Conservation (phyloP, 805 yeast species). For the Clavispora asparagi region DNA sequence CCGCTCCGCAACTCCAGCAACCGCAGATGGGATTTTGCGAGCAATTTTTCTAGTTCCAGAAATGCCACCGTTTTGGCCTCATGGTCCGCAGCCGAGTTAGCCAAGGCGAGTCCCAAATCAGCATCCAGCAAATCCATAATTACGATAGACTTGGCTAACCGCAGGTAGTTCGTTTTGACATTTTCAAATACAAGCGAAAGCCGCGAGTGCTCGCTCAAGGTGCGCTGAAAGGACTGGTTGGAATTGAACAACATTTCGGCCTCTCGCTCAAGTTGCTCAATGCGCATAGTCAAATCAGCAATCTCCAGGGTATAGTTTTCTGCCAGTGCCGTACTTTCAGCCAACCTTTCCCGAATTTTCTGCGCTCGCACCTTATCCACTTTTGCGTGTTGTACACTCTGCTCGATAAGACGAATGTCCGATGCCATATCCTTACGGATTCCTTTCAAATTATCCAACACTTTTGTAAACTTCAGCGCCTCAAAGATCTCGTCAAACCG, state of each 20-base stretch:
- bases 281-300: slow-evolving; percentile 40
- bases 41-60: slow-evolving; percentile 3
- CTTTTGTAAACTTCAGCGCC: slow-evolving; percentile 88
- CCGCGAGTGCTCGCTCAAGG: slow-evolving; percentile 58
- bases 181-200: slow-evolving; percentile 44
- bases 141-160: slow-evolving; percentile 45
- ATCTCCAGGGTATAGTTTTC: slow-evolving; percentile 44
- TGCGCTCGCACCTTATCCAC: slow-evolving; percentile 71
- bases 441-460: slow-evolving; percentile 69
- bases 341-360: slow-evolving; percentile 45
- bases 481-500: slow-evolving; percentile 95
- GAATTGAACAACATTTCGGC: slow-evolving; percentile 63
- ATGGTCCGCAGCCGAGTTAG: slow-evolving; percentile 24
- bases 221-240: slow-evolving; percentile 77
- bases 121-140: slow-evolving; percentile 38
- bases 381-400: slow-evolving; percentile 71
- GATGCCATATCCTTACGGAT: slow-evolving; percentile 72
- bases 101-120: slow-evolving; percentile 23
- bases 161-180: slow-evolving; percentile 44
- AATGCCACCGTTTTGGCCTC: slow-evolving; percentile 14
- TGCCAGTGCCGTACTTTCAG: slow-evolving; percentile 39
- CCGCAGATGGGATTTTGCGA: slow-evolving; percentile 6
- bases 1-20: slow-evolving; percentile 13
- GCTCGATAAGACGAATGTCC: slow-evolving; percentile 72
- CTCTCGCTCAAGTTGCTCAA: slow-evolving; percentile 50